Percentiles rank a stretch among this genome's conserved stretches.
Evolutionary conservation across 1,284 basidiomycete species (phyloP).

Genomic region (Cutaneotrichosporon sp.): DNA sequence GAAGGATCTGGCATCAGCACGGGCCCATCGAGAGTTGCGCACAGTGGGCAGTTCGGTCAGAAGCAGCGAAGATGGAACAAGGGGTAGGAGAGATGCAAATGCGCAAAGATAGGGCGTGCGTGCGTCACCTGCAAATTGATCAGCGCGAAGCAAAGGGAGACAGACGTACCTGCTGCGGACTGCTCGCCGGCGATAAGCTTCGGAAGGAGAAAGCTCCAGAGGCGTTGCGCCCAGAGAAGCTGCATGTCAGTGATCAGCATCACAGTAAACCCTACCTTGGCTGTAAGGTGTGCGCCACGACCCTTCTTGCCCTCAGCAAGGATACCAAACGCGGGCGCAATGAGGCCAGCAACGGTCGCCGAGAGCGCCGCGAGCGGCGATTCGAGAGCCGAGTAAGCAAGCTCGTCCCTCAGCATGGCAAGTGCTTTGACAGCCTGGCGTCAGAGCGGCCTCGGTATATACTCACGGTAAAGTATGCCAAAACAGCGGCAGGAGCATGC

Average conservation of each 20-base stretch:
- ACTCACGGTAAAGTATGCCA: neutral
- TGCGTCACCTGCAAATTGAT: neutral
- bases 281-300: conserved; percentile 59
- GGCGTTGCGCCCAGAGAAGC: conserved; percentile 81
- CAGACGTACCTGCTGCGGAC: conserved; percentile 24
- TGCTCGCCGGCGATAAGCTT: conserved; percentile 61
- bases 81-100: conserved; percentile 72
- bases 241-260: conserved; percentile 37
- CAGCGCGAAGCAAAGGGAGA: neutral
- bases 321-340: conserved; percentile 66
- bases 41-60: conserved; percentile 62
- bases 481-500: neutral
- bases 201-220: conserved; percentile 69
- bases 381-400: conserved; percentile 58
- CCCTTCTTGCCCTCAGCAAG: conserved; percentile 55
- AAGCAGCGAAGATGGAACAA: conserved; percentile 71
- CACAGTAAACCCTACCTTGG: conserved; percentile 56
- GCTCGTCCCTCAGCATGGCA: conserved; percentile 64
- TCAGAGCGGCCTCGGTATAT: neutral
- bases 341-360: conserved; percentile 43
- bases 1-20: conserved; percentile 61
- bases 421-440: conserved; percentile 70
- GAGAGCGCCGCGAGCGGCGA: conserved; percentile 64
- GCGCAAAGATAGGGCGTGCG: conserved; percentile 70
- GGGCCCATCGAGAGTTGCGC: conserved; percentile 23